These are phyloP conservation scores for Rutstroemia sp. DNA, from an alignment of 2,329 filamentous ascomycete species.

Conservation along the genomic window DNA sequence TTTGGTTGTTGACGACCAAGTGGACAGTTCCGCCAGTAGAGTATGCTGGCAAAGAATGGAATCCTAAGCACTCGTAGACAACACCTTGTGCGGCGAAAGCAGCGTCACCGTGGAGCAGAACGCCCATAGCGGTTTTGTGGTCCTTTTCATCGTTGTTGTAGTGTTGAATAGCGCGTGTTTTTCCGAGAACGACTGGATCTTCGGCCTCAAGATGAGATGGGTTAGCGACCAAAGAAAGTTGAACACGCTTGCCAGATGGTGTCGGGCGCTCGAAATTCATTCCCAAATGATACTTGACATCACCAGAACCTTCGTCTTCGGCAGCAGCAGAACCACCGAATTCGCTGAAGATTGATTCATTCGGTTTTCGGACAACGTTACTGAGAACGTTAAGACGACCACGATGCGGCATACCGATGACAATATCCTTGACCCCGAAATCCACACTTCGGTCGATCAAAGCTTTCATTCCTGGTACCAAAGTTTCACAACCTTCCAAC, in stretches of 20 bases:
- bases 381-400: slow-evolving; percentile 95
- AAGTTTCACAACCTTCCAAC: slow-evolving; percentile 91
- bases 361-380: slow-evolving; percentile 98
- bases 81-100: slow-evolving; percentile 95
- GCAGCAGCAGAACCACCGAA: slow-evolving; percentile 84
- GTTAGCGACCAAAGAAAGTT: slow-evolving; percentile 96
- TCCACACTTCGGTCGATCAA: slow-evolving; percentile 97
- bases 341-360: slow-evolving; percentile 99
- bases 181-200: slow-evolving; percentile 94
- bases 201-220: slow-evolving; percentile 97
- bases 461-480: slow-evolving; percentile 99
- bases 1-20: slow-evolving; percentile 98
- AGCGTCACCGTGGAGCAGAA: slow-evolving; percentile 93
- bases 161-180: slow-evolving; percentile 96
- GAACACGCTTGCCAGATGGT: slow-evolving; percentile 97
- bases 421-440: slow-evolving; percentile 97
- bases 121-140: slow-evolving; percentile 86
- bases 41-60: slow-evolving; percentile 91
- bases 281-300: slow-evolving; percentile 98
- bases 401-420: slow-evolving; percentile 99
- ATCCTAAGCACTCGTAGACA: slow-evolving; percentile 97
- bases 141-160: slow-evolving; percentile 96
- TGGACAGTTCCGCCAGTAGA: slow-evolving; percentile 97
- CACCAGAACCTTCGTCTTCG: slow-evolving; percentile 91
- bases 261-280: slow-evolving; percentile 99